Conservation (phyloP, 2,329 filamentous ascomycete genomes). For the Diplodia mutila region DNA sequence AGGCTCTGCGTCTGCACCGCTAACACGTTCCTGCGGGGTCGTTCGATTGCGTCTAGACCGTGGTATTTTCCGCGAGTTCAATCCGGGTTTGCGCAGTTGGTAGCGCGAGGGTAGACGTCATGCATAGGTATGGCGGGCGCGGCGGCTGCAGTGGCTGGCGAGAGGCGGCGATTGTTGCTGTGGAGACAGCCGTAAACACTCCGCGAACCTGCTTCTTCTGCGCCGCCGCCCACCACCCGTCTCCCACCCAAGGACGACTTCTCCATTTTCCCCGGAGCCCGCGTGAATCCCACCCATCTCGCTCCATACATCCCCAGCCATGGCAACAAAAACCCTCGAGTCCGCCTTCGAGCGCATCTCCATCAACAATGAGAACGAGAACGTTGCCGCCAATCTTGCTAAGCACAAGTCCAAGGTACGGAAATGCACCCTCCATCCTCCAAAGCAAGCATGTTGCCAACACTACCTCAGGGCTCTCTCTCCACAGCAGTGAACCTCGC, state of each 20-base stretch:
- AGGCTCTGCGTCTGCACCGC: constrained; percentile 5
- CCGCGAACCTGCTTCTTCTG: constrained; percentile 11
- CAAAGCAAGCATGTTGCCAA: background rate
- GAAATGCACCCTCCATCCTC: background rate
- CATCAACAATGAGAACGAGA: constrained; percentile 83
- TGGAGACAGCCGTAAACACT: constrained; percentile 25
- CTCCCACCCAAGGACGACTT: constrained; percentile 25
- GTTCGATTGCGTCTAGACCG: background rate
- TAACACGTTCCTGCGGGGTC: background rate
- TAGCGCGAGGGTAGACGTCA: background rate
- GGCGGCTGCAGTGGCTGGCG: background rate
- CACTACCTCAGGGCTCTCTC: constrained; percentile 47
- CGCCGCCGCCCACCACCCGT: background rate
- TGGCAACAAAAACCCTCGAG: constrained; percentile 81
- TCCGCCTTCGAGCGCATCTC: constrained; percentile 87
- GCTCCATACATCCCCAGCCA: constrained; percentile 31
- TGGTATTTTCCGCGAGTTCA: background rate
- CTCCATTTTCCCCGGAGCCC: constrained; percentile 17
- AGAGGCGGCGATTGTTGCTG: constrained; percentile 21
- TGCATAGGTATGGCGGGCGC: too few species aligned
- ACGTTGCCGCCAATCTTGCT: constrained; percentile 54
- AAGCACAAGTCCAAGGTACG: constrained; percentile 79
- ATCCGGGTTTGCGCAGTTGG: background rate
- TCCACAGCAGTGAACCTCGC: constrained; percentile 53
- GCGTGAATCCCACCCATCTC: background rate